These are phyloP conservation scores for Metarhizium humberi DNA, from an alignment of 2,329 filamentous ascomycete genomes.

Conservation along the genomic window DNA sequence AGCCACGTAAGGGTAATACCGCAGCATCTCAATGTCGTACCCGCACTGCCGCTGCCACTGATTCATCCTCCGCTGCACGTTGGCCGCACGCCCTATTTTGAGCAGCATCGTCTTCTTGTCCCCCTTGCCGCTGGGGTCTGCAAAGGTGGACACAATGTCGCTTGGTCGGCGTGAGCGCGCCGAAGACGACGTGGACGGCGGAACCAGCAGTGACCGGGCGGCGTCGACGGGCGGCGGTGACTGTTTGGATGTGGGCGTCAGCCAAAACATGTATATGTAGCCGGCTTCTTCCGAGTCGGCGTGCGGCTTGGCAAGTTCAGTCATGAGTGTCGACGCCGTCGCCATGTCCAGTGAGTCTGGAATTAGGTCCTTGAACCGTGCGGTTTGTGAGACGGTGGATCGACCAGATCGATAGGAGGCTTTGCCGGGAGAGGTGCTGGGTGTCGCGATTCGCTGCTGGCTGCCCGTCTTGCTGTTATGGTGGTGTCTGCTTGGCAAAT, in stretches of 20 bases:
- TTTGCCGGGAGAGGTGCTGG: slow-evolving; percentile 19
- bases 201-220: slow-evolving; percentile 45
- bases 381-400: slow-evolving; percentile 22
- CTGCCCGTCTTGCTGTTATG: background rate
- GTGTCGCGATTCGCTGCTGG: slow-evolving; percentile 1
- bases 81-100: slow-evolving; percentile 61
- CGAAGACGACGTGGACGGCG: slow-evolving; percentile 33
- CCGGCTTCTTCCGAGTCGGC: slow-evolving; percentile 66
- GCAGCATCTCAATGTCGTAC: slow-evolving; percentile 75
- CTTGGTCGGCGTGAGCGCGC: slow-evolving; percentile 37
- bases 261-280: slow-evolving; percentile 99
- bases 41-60: slow-evolving; percentile 93
- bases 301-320: slow-evolving; percentile 64
- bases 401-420: slow-evolving; percentile 19
- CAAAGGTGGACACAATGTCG: slow-evolving; percentile 45
- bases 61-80: slow-evolving; percentile 83
- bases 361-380: slow-evolving; percentile 44
- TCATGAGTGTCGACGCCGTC: slow-evolving; percentile 59
- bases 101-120: slow-evolving; percentile 53
- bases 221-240: slow-evolving; percentile 47
- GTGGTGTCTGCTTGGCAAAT: background rate
- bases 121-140: slow-evolving; percentile 19
- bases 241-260: slow-evolving; percentile 55
- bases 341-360: slow-evolving; percentile 57
- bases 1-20: slow-evolving; percentile 80